phyloP scores from a whole-genome alignment of 768 basidiomycete genomes.

The Phanerochaete sordida region DNA sequence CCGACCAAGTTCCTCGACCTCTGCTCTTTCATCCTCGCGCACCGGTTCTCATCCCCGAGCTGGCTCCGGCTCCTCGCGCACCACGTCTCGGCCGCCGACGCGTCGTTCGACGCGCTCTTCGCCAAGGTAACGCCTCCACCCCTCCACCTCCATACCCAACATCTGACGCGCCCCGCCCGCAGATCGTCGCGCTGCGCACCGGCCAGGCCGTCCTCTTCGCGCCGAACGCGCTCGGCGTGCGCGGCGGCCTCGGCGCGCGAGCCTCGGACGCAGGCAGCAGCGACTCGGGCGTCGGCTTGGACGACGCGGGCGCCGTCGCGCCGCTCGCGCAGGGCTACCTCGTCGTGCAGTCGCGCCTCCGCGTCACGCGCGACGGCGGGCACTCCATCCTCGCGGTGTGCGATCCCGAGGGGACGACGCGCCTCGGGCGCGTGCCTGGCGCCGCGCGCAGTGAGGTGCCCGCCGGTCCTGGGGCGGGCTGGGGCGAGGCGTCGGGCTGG shows the following conservation, averaged over 20 bases:
- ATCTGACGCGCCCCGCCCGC: neutral
- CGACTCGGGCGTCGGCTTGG: neutral
- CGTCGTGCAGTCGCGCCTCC: conserved; percentile 55
- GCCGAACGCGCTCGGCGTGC: conserved; percentile 42
- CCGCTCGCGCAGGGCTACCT: conserved; percentile 56
- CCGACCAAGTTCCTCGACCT: conserved; percentile 66
- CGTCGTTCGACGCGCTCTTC: conserved; percentile 65
- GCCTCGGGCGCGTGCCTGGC: conserved; percentile 5
- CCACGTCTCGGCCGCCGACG: conserved; percentile 58
- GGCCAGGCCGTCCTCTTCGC: conserved; percentile 72
- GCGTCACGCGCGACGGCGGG: conserved; percentile 65
- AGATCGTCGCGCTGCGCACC: conserved; percentile 39
- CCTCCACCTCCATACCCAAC: neutral
- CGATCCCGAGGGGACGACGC: conserved; percentile 5
- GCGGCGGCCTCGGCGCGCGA: neutral
- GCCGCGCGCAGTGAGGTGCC: neutral
- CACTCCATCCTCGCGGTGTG: conserved; percentile 45
- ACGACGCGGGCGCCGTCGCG: neutral
- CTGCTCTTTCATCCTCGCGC: conserved; percentile 60
- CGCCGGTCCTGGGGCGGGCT: neutral
- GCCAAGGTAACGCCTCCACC: conserved; percentile 42
- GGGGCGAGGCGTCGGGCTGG: neutral
- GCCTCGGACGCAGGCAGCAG: too few species aligned
- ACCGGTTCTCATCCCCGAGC: conserved; percentile 70
- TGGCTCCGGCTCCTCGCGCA: conserved; percentile 71